Conservation (phyloP, 495 filamentous ascomycete species). For the Neurospora africana region DNA sequence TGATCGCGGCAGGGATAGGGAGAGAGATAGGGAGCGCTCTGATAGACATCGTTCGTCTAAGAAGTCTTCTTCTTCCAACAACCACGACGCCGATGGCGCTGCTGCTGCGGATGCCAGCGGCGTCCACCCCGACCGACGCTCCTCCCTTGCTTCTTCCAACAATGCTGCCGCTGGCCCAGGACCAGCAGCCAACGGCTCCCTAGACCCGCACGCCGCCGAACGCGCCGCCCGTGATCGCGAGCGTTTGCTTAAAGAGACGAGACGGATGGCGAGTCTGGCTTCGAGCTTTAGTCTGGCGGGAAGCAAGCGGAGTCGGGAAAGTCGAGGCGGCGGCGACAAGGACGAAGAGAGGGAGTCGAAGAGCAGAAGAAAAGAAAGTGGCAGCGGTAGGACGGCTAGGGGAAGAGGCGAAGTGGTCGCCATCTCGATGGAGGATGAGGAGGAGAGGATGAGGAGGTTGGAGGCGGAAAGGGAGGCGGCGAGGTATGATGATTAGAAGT, state of each 20-base stretch:
- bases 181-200: conserved; percentile 8
- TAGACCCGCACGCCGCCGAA: conserved; percentile 65
- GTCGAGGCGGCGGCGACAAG: background rate
- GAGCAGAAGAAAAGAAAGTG: conserved; percentile 28
- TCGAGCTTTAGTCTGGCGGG: conserved; percentile 28
- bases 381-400: conserved; percentile 16
- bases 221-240: conserved; percentile 68
- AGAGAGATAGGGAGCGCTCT: conserved; percentile 22
- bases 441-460: conserved; percentile 42
- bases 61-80: conserved; percentile 29
- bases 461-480: conserved; percentile 37
- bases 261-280: conserved; percentile 52
- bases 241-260: conserved; percentile 64
- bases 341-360: conserved; percentile 23
- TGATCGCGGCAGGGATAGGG: conserved; percentile 28
- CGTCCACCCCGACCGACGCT: conserved; percentile 20
- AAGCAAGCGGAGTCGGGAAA: conserved; percentile 18
- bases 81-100: conserved; percentile 24
- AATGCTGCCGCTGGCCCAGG: conserved; percentile 24
- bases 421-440: conserved; percentile 22
- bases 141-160: conserved; percentile 27
- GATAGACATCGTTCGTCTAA: conserved; percentile 23
- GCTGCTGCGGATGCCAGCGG: conserved; percentile 1
- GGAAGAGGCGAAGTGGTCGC: conserved; percentile 38
- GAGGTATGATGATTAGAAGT: conserved; percentile 28